Percentiles rank a stretch among this genome's conserved stretches.
These are phyloP conservation scores for Verticillium zaregamsianum DNA, from an alignment of 2,329 filamentous ascomycete species.

Conservation along the genomic window DNA sequence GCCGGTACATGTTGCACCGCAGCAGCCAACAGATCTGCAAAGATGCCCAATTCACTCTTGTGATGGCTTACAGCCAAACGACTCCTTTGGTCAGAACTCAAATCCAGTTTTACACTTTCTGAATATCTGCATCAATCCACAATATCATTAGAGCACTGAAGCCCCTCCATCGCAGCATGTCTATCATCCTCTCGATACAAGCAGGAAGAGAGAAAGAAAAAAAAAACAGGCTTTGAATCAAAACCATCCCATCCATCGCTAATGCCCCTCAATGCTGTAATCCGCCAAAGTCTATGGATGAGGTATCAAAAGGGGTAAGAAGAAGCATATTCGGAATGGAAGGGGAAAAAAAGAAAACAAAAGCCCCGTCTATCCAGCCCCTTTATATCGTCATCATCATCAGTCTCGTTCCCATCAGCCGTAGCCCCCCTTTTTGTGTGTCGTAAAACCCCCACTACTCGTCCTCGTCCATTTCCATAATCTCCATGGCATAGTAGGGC, in stretches of 20 bases:
- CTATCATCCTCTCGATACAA: neutral
- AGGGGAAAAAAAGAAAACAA: neutral
- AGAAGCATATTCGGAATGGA: neutral
- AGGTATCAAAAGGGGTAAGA: conserved; percentile 2
- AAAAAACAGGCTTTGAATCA: neutral
- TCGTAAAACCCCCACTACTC: neutral
- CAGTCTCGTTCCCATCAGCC: neutral
- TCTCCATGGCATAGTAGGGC: conserved; percentile 45
- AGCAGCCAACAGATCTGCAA: neutral
- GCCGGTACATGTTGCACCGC: neutral
- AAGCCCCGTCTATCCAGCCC: neutral
- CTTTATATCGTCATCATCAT: neutral
- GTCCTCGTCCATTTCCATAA: conserved; percentile 43
- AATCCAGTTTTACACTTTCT: neutral
- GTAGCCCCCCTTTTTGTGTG: neutral
- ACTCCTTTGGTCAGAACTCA: neutral
- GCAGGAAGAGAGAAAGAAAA: neutral
- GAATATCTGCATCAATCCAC: neutral
- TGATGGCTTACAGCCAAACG: neutral
- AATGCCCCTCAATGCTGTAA: neutral
- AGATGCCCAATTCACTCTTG: neutral
- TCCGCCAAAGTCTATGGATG: conserved; percentile 1
- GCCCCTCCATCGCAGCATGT: conserved; percentile 1
- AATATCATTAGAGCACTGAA: conserved; percentile 3
- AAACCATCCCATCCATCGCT: neutral